A percentile compares a stretch with the other conserved stretches of the same genome.
Conservation (phyloP, 257 asterid genomes). For the Catharanthus roseus region DNA sequence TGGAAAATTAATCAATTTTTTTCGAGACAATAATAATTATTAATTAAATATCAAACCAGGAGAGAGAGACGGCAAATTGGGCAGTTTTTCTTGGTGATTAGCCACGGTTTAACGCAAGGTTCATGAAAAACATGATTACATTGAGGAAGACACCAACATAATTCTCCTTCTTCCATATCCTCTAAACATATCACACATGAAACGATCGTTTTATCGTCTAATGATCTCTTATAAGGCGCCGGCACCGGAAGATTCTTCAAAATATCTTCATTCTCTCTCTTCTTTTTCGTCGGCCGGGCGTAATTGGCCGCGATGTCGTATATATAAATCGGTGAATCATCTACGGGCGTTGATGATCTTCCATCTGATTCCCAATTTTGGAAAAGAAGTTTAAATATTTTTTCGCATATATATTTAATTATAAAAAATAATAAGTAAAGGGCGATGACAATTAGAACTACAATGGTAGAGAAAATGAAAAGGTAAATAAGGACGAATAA, state of each 20-base stretch:
- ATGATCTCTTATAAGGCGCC: background rate
- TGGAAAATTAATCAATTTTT: background rate
- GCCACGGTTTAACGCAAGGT: slow-evolving; percentile 11
- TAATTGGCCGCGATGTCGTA: background rate
- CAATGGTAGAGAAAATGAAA: background rate
- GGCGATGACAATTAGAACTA: background rate
- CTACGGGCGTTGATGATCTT: background rate
- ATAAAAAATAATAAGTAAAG: background rate
- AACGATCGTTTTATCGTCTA: background rate
- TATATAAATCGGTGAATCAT: too few species aligned
- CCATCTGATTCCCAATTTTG: background rate
- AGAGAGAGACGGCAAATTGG: slow-evolving; percentile 13
- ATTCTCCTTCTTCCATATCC: slow-evolving; percentile 10
- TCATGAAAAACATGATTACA: slow-evolving; percentile 8
- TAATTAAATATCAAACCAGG: background rate
- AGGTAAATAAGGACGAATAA: background rate
- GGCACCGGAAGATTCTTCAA: slow-evolving; percentile 1
- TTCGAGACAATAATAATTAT: too few species aligned
- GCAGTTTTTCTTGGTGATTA: slow-evolving; percentile 8
- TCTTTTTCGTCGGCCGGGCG: background rate
- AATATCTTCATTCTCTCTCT: background rate
- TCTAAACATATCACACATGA: slow-evolving; percentile 10
- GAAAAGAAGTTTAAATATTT: background rate
- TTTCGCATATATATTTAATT: background rate
- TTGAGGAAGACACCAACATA: background rate